Base-by-base conservation (phyloP, 495 filamentous ascomycete species). In the Cercophora scortea region DNA sequence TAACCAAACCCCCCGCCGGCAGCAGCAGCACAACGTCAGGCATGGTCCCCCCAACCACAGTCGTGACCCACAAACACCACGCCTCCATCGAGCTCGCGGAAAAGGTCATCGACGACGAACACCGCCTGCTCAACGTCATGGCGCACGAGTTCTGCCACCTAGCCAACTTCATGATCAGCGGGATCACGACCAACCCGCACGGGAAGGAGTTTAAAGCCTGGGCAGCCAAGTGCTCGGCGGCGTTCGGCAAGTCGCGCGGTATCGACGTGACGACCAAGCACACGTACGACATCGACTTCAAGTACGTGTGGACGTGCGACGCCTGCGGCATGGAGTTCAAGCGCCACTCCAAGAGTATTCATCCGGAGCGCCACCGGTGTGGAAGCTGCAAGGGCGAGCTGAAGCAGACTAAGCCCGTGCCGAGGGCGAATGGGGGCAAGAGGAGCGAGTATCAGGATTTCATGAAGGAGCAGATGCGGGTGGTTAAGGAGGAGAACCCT, bases 91-190 rank as follows among this genome's bases (percentile, higher is more conserved):
- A 97, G 58, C 79, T 98, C 4, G 87, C 92, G 0, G 81, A 87
- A 49, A 91, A 90, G 53, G 86, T 98, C 45, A 87, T 97, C 49
- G 77, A 85, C 64, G 80, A 84, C 63, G 79, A 86, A 51, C 73
- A 88, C 42, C 82, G 90, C 17, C 76, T 98, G 17, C 73, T 90
- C 45, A 95, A 95, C 65, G 88, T 88, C 0, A 61, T 96, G 17
- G 89, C 91, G 3, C 93, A 98, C 66, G 93, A 98, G 57, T 98
- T 90, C 73, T 96, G 92, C 68, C 93, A 98, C 63, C 74, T 97
- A 1, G 84, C 88, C 33, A 91, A 87, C 60, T 94, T 87, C 67
- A 89, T 96, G 75, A 74, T 96, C 46, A 79, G 76, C 34, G 76
- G 81, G 13, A 69, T 87, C 18, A 76, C 74, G 17, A 79, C 79